These are phyloP conservation scores for sweet orange (Citrus sinensis) DNA, from an alignment of 345 rosid genomes.

Conservation along the genomic window DVS_A1.0 CM039167.1:6392501-6393000, in stretches of 20 bases:
- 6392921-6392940: not conserved
- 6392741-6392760: not conserved
- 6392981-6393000: not conserved
- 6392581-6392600: too few species aligned
- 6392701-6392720: not conserved
- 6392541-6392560: not conserved
- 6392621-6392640: not conserved
- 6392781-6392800: conserved; percentile 2
- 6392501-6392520: not conserved
- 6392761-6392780: not conserved
- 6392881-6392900: not conserved
- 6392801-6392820: not conserved
- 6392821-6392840: not conserved
- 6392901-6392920: not conserved
- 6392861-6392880: not conserved
- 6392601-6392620: too few species aligned
- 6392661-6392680: too few species aligned
- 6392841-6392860: not conserved
- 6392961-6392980: not conserved
- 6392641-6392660: not conserved
- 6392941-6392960: not conserved
- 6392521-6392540: not conserved
- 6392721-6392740: not conserved
- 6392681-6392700: too few species aligned
- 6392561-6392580: not conserved